Percentiles rank a stretch among this genome's conserved stretches.
phyloP scores from a whole-genome alignment of 305 asterid genomes.

The Striga hermonthica region DNA sequence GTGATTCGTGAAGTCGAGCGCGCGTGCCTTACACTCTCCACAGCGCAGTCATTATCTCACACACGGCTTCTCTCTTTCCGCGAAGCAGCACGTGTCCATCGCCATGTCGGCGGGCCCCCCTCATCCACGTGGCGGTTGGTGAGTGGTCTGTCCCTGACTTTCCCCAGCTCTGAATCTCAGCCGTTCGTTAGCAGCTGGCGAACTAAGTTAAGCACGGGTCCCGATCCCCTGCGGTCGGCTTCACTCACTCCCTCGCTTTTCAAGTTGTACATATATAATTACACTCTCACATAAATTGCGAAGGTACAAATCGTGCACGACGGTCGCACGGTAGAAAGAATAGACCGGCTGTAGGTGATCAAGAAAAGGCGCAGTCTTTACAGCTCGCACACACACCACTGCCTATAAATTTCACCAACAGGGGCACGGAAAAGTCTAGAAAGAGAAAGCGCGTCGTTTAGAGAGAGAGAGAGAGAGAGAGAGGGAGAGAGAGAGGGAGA shows the following conservation, averaged over 20 bases:
- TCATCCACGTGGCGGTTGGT: constrained; percentile 32
- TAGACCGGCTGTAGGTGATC: no score
- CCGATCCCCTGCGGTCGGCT: constrained; percentile 27
- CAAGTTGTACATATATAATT: constrained; percentile 23
- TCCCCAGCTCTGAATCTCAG: constrained; percentile 34
- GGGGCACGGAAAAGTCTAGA: constrained; percentile 29
- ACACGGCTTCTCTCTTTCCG: constrained; percentile 43
- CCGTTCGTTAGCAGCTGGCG: constrained; percentile 35
- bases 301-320: no score
- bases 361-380: constrained; percentile 26
- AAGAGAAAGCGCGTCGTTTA: constrained; percentile 43
- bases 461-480: constrained; percentile 29
- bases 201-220: constrained; percentile 32
- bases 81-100: constrained; percentile 40
- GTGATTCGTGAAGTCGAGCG: background rate
- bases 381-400: constrained; percentile 26
- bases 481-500: constrained; percentile 33
- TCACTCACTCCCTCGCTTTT: background rate
- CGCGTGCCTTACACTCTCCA: constrained; percentile 37
- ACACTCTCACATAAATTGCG: background rate
- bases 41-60: constrained; percentile 42
- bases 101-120: constrained; percentile 22
- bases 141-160: constrained; percentile 24
- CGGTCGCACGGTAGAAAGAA: no score
- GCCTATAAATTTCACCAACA: constrained; percentile 35